A percentile compares a stretch with the other conserved stretches of the same genome.
Conservation (phyloP, 23 red algal species). For the Gracilaria caudata region DNA sequence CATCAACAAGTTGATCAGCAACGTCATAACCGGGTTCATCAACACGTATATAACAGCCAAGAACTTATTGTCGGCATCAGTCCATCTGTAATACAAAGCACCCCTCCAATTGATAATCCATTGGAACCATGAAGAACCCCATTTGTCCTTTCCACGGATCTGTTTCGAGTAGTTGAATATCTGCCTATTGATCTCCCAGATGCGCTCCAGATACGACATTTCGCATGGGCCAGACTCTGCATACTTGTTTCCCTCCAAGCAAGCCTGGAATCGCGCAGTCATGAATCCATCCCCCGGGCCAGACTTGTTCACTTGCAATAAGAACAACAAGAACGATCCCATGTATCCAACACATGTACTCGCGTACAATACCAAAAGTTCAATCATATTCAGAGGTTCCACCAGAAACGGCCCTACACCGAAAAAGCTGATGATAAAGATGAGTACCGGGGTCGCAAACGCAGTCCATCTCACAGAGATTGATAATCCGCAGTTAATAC, state of each 20-base stretch:
- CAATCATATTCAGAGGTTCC: conserved; percentile 66
- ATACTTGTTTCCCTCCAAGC: conserved; percentile 30
- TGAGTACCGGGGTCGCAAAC: conserved; percentile 82
- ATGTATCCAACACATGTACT: conserved; percentile 54
- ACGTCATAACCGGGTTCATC: conserved; percentile 69
- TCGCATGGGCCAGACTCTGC: conserved; percentile 8
- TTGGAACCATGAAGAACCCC: conserved; percentile 82
- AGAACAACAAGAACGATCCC: conserved; percentile 71
- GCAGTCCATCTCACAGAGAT: conserved; percentile 85
- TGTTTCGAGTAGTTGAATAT: conserved; percentile 84
- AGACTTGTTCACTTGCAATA: conserved; percentile 56
- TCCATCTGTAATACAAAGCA: conserved; percentile 77
- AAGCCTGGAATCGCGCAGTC: conserved; percentile 71
- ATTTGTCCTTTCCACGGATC: conserved; percentile 83
- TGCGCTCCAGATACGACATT: conserved; percentile 39
- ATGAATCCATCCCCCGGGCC: conserved; percentile 87
- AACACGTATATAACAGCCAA: conserved; percentile 82
- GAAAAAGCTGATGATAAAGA: conserved; percentile 71
- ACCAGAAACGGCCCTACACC: conserved; percentile 61
- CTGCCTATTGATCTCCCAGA: conserved; percentile 80
- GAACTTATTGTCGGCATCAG: not conserved
- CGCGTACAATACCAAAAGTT: conserved; percentile 60
- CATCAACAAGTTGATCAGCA: conserved; percentile 57
- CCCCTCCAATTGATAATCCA: conserved; percentile 89
- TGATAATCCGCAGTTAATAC: conserved; percentile 54